Base-by-base conservation (phyloP, 768 basidiomycete species). In the Exidia glandulosa region DNA sequence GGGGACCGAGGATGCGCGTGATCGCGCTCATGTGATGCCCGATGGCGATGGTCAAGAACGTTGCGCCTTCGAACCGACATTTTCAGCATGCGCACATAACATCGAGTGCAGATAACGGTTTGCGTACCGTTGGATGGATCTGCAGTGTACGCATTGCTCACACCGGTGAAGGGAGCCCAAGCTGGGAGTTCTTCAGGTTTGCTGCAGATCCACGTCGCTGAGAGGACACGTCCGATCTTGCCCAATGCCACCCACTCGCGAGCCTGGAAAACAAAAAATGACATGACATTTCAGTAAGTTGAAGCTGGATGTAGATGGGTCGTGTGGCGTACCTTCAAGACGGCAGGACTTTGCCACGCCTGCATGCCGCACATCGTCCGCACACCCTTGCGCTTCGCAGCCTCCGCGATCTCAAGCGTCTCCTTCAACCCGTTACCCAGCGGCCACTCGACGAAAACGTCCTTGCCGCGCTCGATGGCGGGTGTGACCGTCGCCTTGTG, bases 361-460 rank as follows among this genome's bases (percentile, higher is more conserved):
- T 76, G 75, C 3, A 71, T 57, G 14, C 76, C 76, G 16, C 77
- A 66, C 5, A 75, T 63, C 6, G 66, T 67, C 58, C 62, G 69
- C 2, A 75, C 63, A 0, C 73, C 71, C 45, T 69, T 68, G 37
- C 37, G 57, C 37, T 62, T 66, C 0, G 72, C 76, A 2, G 66
- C 65, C 31, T 71, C 66, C 2, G 73, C 74, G 2, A 77, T 64
- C 59, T 73, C 71, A 9, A 48, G 27, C 27, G 73, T 72, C 62
- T 77, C 73, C 25, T 65, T 55, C 16, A 72, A 36, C 6, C 57
- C 65, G 29, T 50, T 64, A 1, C 75, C 76, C 12, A 66, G 71
- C 2, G 76, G 75, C 74, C 75, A 78, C 61, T 78, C 76, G 7
- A 76, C 59, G 57, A 75, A 77, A 27, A 76, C 60, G 32, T 72